Evolutionary conservation across 805 yeast species (phyloP).

Genomic region (Debaryomyces prosopidis): DNA sequence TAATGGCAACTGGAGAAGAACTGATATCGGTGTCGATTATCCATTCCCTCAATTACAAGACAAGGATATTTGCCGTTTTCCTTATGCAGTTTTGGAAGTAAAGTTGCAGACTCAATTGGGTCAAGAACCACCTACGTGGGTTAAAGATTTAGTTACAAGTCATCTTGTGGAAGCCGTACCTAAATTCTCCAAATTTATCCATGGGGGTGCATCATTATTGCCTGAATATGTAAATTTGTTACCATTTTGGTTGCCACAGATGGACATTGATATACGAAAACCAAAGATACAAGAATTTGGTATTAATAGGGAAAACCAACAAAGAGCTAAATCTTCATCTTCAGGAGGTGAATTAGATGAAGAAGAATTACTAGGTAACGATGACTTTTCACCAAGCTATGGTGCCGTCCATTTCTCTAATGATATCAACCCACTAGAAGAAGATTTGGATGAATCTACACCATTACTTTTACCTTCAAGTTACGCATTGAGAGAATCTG

Average conservation of each 20-base stretch:
- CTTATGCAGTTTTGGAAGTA: constrained; percentile 96
- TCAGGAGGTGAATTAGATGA: constrained; percentile 66
- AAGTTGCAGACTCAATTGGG: constrained; percentile 97
- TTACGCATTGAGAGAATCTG: constrained; percentile 24
- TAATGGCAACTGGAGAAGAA: constrained; percentile 94
- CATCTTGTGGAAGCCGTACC: constrained; percentile 98
- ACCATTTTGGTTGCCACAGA: constrained; percentile 98
- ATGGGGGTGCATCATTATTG: constrained; percentile 90
- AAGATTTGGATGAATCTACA: constrained; percentile 49
- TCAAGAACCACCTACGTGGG: constrained; percentile 99
- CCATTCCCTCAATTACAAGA: constrained; percentile 88
- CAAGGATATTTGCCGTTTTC: constrained; percentile 86
- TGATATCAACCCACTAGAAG: constrained; percentile 47
- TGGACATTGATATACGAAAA: constrained; percentile 92
- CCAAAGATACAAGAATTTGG: constrained; percentile 67
- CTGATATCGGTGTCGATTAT: constrained; percentile 97
- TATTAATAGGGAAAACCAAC: constrained; percentile 48
- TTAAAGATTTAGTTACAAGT: constrained; percentile 83
- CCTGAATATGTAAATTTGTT: constrained; percentile 80
- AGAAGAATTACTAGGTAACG: constrained; percentile 58
- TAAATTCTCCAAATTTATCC: constrained; percentile 94
- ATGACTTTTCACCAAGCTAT: constrained; percentile 25
- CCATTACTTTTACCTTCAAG: constrained; percentile 43
- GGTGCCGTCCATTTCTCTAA: constrained; percentile 44
- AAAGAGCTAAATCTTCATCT: constrained; percentile 28